Percentiles rank a stretch among this genome's conserved stretches.
These are phyloP conservation scores for Penicilliopsis zonata DNA, from an alignment of 495 filamentous ascomycete genomes.

Conservation along the genomic window DNA sequence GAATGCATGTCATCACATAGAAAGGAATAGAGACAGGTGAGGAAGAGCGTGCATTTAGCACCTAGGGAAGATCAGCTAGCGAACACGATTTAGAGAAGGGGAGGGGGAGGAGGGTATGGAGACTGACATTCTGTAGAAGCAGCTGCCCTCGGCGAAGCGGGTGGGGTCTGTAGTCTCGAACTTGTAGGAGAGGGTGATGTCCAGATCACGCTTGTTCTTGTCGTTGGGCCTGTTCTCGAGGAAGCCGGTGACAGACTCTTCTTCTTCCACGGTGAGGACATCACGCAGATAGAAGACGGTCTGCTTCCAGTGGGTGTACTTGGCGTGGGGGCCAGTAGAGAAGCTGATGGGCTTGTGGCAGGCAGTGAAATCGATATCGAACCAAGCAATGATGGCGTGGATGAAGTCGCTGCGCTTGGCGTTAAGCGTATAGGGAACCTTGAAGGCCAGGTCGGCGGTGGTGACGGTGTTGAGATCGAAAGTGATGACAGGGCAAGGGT, in stretches of 20 bases:
- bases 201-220: constrained; percentile 88
- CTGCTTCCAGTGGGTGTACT: constrained; percentile 94
- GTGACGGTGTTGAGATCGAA: constrained; percentile 76
- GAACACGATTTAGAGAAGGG: neutral
- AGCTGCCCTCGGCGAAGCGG: constrained; percentile 54
- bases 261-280: constrained; percentile 70
- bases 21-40: constrained; percentile 6
- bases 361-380: constrained; percentile 95
- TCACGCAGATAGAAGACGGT: constrained; percentile 84
- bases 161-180: constrained; percentile 62
- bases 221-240: constrained; percentile 80
- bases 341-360: constrained; percentile 82
- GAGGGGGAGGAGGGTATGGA: too few relatives aligned
- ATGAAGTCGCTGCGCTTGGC: constrained; percentile 78
- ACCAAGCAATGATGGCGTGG: constrained; percentile 94
- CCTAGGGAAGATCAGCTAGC: constrained; percentile 24
- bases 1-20: constrained; percentile 4
- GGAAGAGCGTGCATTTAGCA: constrained; percentile 23
- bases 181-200: constrained; percentile 77
- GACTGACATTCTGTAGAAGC: constrained; percentile 84
- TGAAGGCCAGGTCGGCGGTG: constrained; percentile 63
- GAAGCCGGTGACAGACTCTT: constrained; percentile 57
- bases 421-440: constrained; percentile 54
- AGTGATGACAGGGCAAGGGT: constrained; percentile 60
- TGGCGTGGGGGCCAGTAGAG: constrained; percentile 79